Conservation (phyloP, 495 filamentous ascomycete species). For the Penicillium angulare region DNA sequence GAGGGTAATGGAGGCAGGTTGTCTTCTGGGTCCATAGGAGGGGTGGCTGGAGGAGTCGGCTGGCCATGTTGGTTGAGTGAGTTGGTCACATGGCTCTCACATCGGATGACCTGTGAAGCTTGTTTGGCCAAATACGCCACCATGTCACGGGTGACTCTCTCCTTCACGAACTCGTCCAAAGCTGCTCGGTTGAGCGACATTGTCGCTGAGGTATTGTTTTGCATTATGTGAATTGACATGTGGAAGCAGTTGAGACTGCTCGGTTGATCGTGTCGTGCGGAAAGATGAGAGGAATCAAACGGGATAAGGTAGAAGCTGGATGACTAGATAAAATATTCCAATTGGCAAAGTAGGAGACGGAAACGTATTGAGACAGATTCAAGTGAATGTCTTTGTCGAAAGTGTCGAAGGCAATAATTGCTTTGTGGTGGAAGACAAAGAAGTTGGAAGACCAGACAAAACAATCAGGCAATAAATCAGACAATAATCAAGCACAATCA, state of each 20-base stretch:
- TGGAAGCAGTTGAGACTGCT: not conserved
- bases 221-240: not conserved
- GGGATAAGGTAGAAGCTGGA: too few relatives aligned
- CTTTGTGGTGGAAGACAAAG: not conserved
- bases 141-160: conserved; percentile 80
- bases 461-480: too few relatives aligned
- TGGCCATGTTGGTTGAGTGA: conserved; percentile 55
- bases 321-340: too few relatives aligned
- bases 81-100: conserved; percentile 60
- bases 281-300: too few relatives aligned
- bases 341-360: too few relatives aligned
- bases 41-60: conserved; percentile 67
- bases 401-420: too few relatives aligned
- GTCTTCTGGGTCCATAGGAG: conserved; percentile 52
- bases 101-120: conserved; percentile 85
- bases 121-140: conserved; percentile 79
- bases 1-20: conserved; percentile 61
- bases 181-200: conserved; percentile 76
- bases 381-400: too few relatives aligned
- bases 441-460: not conserved
- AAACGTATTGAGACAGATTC: too few relatives aligned
- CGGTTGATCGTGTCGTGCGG: too few relatives aligned
- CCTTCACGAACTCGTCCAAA: conserved; percentile 84
- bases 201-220: conserved; percentile 34
- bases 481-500: not conserved